A percentile compares a stretch with the other conserved stretches of the same genome.
Conservation (phyloP, 2,329 filamentous ascomycete genomes). For the Penicillium sp. region DNA sequence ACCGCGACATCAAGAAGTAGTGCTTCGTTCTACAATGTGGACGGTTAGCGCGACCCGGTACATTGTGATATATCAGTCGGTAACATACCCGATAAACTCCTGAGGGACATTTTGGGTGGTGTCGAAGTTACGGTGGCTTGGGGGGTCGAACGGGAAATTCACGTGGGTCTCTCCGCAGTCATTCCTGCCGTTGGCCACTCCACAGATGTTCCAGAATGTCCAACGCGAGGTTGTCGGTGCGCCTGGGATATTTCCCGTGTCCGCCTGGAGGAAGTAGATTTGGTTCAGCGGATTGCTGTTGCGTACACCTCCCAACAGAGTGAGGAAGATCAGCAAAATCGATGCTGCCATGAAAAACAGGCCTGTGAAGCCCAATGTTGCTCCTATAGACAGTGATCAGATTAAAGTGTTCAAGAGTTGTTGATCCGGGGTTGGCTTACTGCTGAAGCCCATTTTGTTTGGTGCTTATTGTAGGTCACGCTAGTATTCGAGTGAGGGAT, state of each 20-base stretch:
- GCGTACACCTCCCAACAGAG: constrained; percentile 60
- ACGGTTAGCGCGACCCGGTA: not conserved
- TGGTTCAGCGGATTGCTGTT: constrained; percentile 61
- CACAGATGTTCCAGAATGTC: constrained; percentile 87
- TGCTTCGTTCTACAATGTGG: constrained; percentile 51
- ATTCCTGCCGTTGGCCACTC: constrained; percentile 53
- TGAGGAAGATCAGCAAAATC: constrained; percentile 63
- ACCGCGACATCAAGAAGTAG: constrained; percentile 84
- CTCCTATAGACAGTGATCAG: constrained; percentile 42
- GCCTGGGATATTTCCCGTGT: constrained; percentile 69
- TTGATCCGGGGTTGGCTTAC: constrained; percentile 24
- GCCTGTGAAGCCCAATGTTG: constrained; percentile 55
- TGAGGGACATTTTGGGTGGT: constrained; percentile 53
- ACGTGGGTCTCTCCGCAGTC: constrained; percentile 66
- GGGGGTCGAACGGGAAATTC: constrained; percentile 63
- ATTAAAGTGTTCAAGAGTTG: constrained; percentile 9
- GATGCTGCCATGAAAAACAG: constrained; percentile 61
- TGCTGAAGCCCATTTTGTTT: constrained; percentile 28
- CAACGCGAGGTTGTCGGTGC: constrained; percentile 70
- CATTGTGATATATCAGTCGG: not conserved
- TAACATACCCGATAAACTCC: constrained; percentile 52
- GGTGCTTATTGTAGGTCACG: not conserved
- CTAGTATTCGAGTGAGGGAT: not conserved
- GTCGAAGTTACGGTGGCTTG: constrained; percentile 56
- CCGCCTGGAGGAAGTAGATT: constrained; percentile 82